Percentiles rank a stretch among this genome's conserved stretches.
Conservation (phyloP, 371 early-diverging fungal genomes). For the Mycotypha africana region DNA sequence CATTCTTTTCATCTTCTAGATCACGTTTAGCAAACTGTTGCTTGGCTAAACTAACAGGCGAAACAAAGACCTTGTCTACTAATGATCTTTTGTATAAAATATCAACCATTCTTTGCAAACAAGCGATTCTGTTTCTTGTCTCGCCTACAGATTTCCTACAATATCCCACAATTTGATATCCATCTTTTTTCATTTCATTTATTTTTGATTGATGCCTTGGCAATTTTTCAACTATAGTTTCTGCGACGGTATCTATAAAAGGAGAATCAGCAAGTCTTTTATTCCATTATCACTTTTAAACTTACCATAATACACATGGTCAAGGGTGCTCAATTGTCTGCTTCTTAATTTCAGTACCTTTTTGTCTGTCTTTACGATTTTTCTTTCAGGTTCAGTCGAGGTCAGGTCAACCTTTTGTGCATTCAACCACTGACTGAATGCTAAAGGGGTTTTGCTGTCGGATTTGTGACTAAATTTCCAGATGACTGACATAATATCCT, state of each 20-base stretch:
- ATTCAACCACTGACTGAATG: constrained; percentile 11
- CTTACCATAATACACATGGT: constrained; percentile 11
- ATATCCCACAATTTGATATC: constrained; percentile 8
- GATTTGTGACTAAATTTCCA: constrained; percentile 3
- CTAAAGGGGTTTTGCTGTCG: constrained; percentile 11
- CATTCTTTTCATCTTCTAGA: not conserved
- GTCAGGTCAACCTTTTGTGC: constrained; percentile 11
- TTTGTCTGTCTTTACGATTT: not conserved
- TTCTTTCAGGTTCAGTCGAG: constrained; percentile 1
- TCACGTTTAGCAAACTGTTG: constrained; percentile 5
- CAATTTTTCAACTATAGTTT: too few relatives aligned
- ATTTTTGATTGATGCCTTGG: constrained; percentile 2
- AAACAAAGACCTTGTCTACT: constrained; percentile 9
- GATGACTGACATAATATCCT: constrained; percentile 4
- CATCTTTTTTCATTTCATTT: constrained; percentile 8
- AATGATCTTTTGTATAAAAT: constrained; percentile 8
- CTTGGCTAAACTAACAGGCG: constrained; percentile 6
- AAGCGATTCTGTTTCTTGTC: constrained; percentile 3
- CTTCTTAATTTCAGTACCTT: too few relatives aligned
- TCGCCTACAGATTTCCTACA: constrained; percentile 6
- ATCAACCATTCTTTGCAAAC: constrained; percentile 10
- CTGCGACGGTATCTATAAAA: too few relatives aligned
- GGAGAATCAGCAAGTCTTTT: too few relatives aligned
- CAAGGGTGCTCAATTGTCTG: too few relatives aligned
- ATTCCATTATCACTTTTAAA: constrained; percentile 3